phyloP scores from a whole-genome alignment of 2,329 filamentous ascomycete species.

The Pseudofabraea citricarpa region DNA sequence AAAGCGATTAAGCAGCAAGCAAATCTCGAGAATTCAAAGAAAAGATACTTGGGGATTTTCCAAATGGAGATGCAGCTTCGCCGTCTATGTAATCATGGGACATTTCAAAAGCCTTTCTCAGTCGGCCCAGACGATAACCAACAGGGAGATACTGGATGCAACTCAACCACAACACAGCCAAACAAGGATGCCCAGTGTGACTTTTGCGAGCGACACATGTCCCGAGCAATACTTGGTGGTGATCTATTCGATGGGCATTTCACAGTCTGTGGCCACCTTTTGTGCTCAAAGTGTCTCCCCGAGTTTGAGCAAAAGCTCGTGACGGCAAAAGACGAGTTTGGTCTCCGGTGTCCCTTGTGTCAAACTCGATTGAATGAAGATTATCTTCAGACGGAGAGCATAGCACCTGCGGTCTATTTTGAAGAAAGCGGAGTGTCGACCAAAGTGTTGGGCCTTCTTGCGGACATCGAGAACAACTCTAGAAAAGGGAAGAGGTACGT shows the following conservation, averaged over 20 bases:
- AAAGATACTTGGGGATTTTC: slow-evolving; percentile 35
- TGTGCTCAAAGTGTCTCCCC: slow-evolving; percentile 3
- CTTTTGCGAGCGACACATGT: neutral
- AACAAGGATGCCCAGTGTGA: slow-evolving; percentile 1
- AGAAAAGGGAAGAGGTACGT: slow-evolving; percentile 2
- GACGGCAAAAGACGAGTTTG: neutral
- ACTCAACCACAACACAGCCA: neutral
- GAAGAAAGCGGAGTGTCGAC: neutral
- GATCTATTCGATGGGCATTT: neutral
- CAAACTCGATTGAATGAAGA: neutral
- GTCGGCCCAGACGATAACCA: neutral
- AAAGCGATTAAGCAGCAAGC: slow-evolving; percentile 30
- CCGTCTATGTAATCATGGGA: slow-evolving; percentile 45
- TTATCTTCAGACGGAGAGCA: neutral
- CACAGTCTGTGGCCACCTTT: slow-evolving; percentile 5
- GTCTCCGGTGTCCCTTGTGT: slow-evolving; percentile 2
- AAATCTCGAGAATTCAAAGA: slow-evolving; percentile 21
- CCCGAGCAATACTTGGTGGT: neutral
- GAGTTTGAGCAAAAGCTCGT: neutral
- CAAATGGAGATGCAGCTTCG: slow-evolving; percentile 40
- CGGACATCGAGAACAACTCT: slow-evolving; percentile 3
- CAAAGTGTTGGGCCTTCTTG: slow-evolving; percentile 2
- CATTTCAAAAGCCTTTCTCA: slow-evolving; percentile 38
- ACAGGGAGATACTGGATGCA: neutral
- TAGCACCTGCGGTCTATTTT: slow-evolving; percentile 1